A percentile compares a stretch with the other conserved stretches of the same genome.
These are phyloP conservation scores for Amphicarpaea edgeworthii DNA, from an alignment of 306 rosid species.

Conservation along the genomic window DNA sequence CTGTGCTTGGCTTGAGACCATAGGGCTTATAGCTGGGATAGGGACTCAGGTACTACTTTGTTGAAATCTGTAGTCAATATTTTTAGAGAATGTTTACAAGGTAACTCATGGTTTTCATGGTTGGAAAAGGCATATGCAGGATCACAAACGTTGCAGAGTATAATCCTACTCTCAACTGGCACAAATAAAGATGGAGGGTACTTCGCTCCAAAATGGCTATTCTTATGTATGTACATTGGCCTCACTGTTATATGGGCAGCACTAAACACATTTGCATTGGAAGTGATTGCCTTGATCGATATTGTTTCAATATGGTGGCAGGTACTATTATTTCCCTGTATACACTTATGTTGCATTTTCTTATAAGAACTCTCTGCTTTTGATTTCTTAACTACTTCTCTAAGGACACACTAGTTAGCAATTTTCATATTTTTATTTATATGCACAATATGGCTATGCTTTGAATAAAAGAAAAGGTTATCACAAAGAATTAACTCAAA, in stretches of 20 bases:
- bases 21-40: conserved; percentile 85
- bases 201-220: conserved; percentile 85
- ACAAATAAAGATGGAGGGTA: conserved; percentile 86
- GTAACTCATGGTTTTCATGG: conserved; percentile 44
- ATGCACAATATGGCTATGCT: neutral
- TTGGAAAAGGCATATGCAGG: conserved; percentile 86
- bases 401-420: neutral
- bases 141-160: conserved; percentile 80
- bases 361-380: neutral
- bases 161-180: conserved; percentile 75
- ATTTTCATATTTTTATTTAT: neutral
- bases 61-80: neutral
- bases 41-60: conserved; percentile 83
- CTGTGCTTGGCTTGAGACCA: conserved; percentile 92
- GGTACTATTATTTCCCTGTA: conserved; percentile 56
- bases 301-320: conserved; percentile 94
- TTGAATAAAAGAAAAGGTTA: neutral
- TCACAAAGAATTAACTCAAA: neutral
- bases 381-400: neutral
- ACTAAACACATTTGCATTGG: conserved; percentile 81
- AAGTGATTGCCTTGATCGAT: conserved; percentile 81
- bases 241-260: conserved; percentile 85
- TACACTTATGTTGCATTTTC: neutral
- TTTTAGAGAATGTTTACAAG: conserved; percentile 29
- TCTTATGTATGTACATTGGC: conserved; percentile 81